Evolutionary conservation across 352 stramenopile species (phyloP), one percentile per base, ranked within the genome.

Genomic region (Globisporangium iwayamae): DNA sequence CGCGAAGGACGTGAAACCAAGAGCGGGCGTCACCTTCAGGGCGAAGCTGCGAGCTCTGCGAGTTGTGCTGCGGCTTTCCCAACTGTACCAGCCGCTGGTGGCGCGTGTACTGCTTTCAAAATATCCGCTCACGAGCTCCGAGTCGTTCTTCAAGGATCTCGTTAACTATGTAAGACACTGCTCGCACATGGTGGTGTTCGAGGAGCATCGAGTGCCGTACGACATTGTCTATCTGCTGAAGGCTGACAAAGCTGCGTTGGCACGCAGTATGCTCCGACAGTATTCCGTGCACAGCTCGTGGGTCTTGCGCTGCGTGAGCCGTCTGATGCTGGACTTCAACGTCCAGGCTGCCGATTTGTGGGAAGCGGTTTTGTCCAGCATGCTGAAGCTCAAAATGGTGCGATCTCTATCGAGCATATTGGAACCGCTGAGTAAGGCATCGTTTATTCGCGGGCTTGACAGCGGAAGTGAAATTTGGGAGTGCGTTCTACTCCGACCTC

Each of bases 241-340:
- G 36, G 70, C 65, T 25, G 64, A 88, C 22, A 90, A 90, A 62
- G 75, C 73, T 46, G 56, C 70, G 0, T 59, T 90, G 1, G 67
- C 68, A 14, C 71, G 72, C 38, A 80, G 77, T 62, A 63, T 87
- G 46, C 69, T 87, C 41, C 73, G 77, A 46, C 68, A 81, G 60
- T 80, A 74, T 36, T 56, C 62, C 13, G 16, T 25, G 0, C 47
- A 63, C n/a, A 43, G 66, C 13, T 62, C 68, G 1, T 85, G 74
- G 72, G 63, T 84, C 3, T 22, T 90, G 39, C 67, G 67, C 18
- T 79, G 73, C 48, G 68, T 63, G 7, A 81, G 71, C 32, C 62
- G 63, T 45, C 36, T 87, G 28, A 76, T 88, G 73, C 68, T 90
- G 30, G 73, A 85, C 47, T 90, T 87, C 64, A 65, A 53, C n/a